Conservation (phyloP, 1,284 basidiomycete genomes). For the Rhodotorula glutinis region DNA sequence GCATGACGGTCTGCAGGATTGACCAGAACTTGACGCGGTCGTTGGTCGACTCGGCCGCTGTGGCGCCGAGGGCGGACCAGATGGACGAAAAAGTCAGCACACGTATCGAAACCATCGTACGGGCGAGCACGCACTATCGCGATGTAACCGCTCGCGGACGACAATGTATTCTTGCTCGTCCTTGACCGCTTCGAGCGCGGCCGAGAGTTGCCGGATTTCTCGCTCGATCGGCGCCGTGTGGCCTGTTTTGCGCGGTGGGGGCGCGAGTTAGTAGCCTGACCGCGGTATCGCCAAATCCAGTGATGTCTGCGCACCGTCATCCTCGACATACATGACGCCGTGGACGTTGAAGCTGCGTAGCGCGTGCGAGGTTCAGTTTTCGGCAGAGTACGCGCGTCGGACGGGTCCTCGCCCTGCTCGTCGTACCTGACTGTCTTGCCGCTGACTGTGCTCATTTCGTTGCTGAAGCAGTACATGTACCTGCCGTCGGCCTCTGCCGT, state of each 20-base stretch:
- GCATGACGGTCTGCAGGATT: constrained; percentile 78
- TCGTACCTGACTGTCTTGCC: constrained; percentile 88
- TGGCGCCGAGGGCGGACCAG: no score
- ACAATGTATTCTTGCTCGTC: constrained; percentile 99
- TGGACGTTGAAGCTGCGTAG: constrained; percentile 90
- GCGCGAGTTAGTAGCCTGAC: background rate
- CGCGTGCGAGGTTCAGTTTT: background rate
- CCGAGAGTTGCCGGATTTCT: constrained; percentile 85
- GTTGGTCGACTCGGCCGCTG: constrained; percentile 60
- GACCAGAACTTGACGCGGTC: constrained; percentile 99
- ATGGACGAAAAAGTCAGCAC: no score
- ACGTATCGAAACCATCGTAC: no score
- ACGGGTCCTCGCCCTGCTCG: constrained; percentile 3
- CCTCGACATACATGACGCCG: constrained; percentile 87
- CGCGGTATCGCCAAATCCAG: no score
- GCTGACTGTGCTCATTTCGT: constrained; percentile 90
- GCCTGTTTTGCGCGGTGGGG: constrained; percentile 40
- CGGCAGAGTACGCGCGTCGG: background rate
- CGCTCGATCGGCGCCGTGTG: constrained; percentile 87
- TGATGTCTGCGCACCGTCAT: constrained; percentile 62
- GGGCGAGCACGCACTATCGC: constrained; percentile 75
- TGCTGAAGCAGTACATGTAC: constrained; percentile 96
- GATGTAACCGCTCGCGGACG: constrained; percentile 84
- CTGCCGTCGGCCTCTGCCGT: constrained; percentile 82
- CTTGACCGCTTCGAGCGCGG: constrained; percentile 82